Conservation (phyloP, 805 yeast genomes). For the Naumovozyma dairenensis region DNA sequence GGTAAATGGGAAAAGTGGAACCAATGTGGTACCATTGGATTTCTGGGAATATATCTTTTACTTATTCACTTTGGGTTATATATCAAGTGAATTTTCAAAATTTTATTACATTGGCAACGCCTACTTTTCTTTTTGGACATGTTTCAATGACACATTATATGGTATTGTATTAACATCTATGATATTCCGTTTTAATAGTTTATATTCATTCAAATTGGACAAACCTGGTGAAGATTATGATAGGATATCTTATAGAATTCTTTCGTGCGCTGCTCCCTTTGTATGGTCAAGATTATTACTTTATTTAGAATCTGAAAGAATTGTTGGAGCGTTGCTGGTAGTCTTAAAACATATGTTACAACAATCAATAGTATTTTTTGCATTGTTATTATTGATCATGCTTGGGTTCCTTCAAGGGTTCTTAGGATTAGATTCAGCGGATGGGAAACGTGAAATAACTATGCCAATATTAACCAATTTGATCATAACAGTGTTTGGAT, state of each 20-base stretch:
- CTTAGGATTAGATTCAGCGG: constrained; percentile 78
- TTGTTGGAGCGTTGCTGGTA: constrained; percentile 83
- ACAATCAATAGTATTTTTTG: constrained; percentile 76
- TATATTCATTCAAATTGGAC: constrained; percentile 13
- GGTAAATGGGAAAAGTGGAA: constrained; percentile 45
- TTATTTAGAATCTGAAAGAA: constrained; percentile 66
- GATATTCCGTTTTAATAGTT: constrained; percentile 38
- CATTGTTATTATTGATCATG: constrained; percentile 57
- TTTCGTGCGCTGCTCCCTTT: constrained; percentile 76
- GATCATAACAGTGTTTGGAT: constrained; percentile 64
- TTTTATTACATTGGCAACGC: constrained; percentile 66
- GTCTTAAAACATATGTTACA: constrained; percentile 79
- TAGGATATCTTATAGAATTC: constrained; percentile 52
- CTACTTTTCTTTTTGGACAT: constrained; percentile 71
- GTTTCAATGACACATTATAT: constrained; percentile 65
- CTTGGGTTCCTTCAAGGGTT: constrained; percentile 82
- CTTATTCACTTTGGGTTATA: constrained; percentile 54
- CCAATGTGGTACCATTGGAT: constrained; percentile 30
- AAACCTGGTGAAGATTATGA: constrained; percentile 33
- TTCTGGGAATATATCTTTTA: constrained; percentile 48
- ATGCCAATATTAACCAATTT: constrained; percentile 50
- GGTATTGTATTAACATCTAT: constrained; percentile 43
- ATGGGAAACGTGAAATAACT: constrained; percentile 73
- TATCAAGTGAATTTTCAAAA: constrained; percentile 60
- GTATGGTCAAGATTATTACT: constrained; percentile 76